Evolutionary conservation across 1,284 basidiomycete species (phyloP).

Genomic region (Microbotryomycetes sp.): DNA sequence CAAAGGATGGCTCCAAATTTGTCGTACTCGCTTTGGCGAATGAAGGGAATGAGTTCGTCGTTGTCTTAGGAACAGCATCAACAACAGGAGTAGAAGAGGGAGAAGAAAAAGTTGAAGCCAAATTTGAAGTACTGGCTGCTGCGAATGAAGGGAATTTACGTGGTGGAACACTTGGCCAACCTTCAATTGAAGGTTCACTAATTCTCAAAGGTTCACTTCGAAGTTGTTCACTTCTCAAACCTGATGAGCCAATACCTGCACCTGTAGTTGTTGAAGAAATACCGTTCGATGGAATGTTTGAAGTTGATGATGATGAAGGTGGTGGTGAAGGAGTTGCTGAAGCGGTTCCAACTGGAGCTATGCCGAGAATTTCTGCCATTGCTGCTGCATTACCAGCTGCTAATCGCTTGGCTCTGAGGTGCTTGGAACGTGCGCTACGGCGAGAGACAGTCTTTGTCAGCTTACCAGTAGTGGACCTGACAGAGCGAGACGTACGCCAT

Average conservation of each 20-base stretch:
- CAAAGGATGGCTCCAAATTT: constrained; percentile 11
- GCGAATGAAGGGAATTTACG: constrained; percentile 9
- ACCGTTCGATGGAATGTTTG: neutral
- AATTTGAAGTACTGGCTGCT: neutral
- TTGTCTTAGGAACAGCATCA: neutral
- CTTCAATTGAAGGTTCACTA: constrained; percentile 14
- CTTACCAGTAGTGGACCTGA: too few species aligned
- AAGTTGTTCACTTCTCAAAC: neutral
- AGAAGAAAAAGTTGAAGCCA: constrained; percentile 1
- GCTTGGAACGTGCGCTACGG: constrained; percentile 30
- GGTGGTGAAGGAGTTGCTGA: constrained; percentile 1
- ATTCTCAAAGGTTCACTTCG: constrained; percentile 7
- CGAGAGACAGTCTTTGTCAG: neutral
- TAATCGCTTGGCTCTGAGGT: constrained; percentile 34
- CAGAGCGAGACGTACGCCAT: constrained; percentile 30
- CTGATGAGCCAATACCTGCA: neutral
- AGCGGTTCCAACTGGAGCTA: constrained; percentile 26
- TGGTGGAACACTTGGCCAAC: constrained; percentile 19
- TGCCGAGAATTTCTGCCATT: constrained; percentile 38
- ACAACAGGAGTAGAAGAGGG: neutral
- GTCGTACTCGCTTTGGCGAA: constrained; percentile 14
- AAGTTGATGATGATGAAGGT: neutral
- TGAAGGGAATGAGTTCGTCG: constrained; percentile 7
- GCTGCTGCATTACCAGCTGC: constrained; percentile 29
- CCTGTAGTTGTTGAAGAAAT: constrained; percentile 2